Conservation (phyloP, 2,329 filamentous ascomycete species). For the Fusarium redolens region DNA sequence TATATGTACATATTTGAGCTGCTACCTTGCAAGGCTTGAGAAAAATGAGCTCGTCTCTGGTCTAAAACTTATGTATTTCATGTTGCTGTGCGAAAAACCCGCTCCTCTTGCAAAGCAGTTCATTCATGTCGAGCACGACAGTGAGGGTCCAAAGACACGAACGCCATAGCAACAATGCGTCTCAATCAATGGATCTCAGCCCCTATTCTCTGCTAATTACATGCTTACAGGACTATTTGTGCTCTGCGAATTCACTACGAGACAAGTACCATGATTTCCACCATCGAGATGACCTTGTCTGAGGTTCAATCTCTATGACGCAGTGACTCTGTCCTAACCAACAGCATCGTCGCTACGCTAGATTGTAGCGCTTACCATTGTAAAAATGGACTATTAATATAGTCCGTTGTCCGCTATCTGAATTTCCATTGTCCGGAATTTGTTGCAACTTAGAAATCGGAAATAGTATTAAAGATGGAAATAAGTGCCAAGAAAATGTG, state of each 20-base stretch:
- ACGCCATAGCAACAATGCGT: neutral
- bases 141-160: no score
- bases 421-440: constrained; percentile 5
- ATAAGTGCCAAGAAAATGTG: neutral
- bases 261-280: no score
- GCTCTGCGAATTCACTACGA: no score
- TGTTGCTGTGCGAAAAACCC: neutral
- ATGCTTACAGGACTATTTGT: no score
- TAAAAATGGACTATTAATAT: constrained; percentile 1
- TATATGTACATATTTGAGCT: neutral
- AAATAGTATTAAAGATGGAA: neutral
- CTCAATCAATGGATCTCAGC: neutral
- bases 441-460: neutral
- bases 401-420: constrained; percentile 13
- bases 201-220: neutral
- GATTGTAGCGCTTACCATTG: neutral
- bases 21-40: neutral
- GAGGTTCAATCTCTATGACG: constrained; percentile 7
- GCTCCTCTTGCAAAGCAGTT: no score
- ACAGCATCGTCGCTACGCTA: neutral
- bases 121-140: no score
- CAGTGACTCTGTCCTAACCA: neutral
- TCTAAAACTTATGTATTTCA: no score
- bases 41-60: fast-evolving
- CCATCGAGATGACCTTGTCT: neutral